phyloP scores from a whole-genome alignment of 1,284 basidiomycete genomes.

The Leccinum angustisporum region DNA sequence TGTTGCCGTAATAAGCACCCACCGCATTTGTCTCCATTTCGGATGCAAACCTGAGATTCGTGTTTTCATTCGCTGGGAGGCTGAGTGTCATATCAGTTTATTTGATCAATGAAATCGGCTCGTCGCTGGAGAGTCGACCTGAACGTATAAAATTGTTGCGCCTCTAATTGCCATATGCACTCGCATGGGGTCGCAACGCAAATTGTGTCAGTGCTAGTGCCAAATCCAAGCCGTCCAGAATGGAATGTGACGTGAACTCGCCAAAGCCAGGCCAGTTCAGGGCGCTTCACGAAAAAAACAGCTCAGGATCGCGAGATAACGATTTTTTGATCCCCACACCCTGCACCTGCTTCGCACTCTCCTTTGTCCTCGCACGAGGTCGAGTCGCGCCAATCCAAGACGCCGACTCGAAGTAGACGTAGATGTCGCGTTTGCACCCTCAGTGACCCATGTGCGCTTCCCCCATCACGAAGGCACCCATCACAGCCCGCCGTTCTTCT shows the following conservation, averaged over 20 bases:
- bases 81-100: slow-evolving; percentile 16
- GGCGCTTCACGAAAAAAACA: slow-evolving; percentile 11
- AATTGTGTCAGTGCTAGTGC: slow-evolving; percentile 12
- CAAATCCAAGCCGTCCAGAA: slow-evolving; percentile 12
- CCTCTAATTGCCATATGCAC: slow-evolving; percentile 9
- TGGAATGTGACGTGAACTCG: slow-evolving; percentile 28
- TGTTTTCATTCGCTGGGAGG: slow-evolving; percentile 19
- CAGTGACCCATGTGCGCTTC: slow-evolving; percentile 8
- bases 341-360: slow-evolving; percentile 6
- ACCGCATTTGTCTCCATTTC: slow-evolving; percentile 29
- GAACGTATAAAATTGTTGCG: neutral
- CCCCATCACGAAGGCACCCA: slow-evolving; percentile 23
- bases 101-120: slow-evolving; percentile 30
- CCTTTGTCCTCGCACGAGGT: slow-evolving; percentile 19
- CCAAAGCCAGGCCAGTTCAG: slow-evolving; percentile 14
- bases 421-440: neutral
- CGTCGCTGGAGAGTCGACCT: slow-evolving; percentile 10
- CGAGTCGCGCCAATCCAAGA: slow-evolving; percentile 26
- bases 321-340: slow-evolving; percentile 20
- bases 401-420: slow-evolving; percentile 15
- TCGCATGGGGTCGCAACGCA: slow-evolving; percentile 7
- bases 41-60: slow-evolving; percentile 24
- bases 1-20: slow-evolving; percentile 30
- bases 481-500: slow-evolving; percentile 22
- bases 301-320: slow-evolving; percentile 34